Evolutionary conservation across 768 basidiomycete genomes (phyloP).

Genomic region (Tulasnella sp.): DNA sequence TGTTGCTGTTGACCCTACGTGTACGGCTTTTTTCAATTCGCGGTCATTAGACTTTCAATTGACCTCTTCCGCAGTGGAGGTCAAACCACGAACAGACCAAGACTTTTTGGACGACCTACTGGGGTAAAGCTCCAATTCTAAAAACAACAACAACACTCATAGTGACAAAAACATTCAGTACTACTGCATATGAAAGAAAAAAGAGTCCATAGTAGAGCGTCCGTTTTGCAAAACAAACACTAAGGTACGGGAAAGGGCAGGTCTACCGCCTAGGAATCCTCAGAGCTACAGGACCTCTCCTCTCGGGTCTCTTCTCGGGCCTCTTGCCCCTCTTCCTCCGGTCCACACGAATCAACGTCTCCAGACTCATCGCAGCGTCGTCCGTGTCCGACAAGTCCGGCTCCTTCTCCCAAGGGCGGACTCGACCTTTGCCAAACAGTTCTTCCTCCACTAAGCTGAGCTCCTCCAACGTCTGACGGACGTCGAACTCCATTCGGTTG

Average conservation of each 20-base stretch:
- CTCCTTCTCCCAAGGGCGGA: background rate
- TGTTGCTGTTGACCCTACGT: background rate
- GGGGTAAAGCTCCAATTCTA: background rate
- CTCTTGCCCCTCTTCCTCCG: background rate
- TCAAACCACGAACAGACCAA: slow-evolving; percentile 35
- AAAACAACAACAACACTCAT: background rate
- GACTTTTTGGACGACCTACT: slow-evolving; percentile 55
- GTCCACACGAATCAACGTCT: background rate
- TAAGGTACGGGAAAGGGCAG: background rate
- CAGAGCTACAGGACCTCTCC: background rate
- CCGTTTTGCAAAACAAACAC: no score
- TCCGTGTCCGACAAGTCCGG: background rate
- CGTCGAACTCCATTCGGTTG: background rate
- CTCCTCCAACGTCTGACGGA: background rate
- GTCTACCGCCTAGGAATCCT: background rate
- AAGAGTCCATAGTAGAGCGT: no score
- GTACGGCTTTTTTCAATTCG: background rate
- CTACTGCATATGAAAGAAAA: no score
- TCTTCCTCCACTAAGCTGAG: background rate
- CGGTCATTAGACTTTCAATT: slow-evolving; percentile 51
- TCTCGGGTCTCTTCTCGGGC: background rate
- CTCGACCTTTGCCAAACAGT: background rate
- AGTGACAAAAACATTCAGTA: no score
- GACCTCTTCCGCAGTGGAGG: slow-evolving; percentile 35
- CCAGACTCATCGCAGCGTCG: background rate